Percentiles rank a stretch among this genome's conserved stretches.
phyloP scores from a whole-genome alignment of 768 basidiomycete genomes.

The Trametes cinnabarina region DNA sequence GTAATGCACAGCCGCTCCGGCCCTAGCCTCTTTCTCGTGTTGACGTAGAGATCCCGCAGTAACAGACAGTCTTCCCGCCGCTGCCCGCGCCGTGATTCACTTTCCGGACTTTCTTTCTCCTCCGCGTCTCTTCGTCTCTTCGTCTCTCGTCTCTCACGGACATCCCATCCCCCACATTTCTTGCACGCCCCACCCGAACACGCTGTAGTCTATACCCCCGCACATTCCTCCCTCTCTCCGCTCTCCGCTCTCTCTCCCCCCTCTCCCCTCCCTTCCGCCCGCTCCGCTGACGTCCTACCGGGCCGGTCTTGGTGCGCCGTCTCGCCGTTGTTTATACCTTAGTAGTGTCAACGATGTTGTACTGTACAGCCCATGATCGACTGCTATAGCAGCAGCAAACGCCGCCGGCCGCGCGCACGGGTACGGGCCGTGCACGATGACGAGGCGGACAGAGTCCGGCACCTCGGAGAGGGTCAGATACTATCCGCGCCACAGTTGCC shows the following conservation, averaged over 20 bases:
- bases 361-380: no score
- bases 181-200: background rate
- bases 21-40: background rate
- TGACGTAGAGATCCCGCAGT: background rate
- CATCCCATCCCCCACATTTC: background rate
- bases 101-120: no score
- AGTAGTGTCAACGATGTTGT: background rate
- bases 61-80: background rate
- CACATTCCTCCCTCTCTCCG: background rate
- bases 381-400: no score
- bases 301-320: background rate
- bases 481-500: no score
- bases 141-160: background rate
- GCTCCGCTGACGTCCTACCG: background rate
- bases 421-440: no score
- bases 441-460: no score
- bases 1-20: background rate
- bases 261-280: no score
- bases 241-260: background rate
- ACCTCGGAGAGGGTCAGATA: no score
- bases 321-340: background rate
- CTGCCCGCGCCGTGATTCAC: no score
- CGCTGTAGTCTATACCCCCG: background rate
- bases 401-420: no score
- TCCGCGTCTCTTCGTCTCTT: background rate